phyloP scores from a whole-genome alignment of 192 early-diverging fungal genomes.

The Phycomyces blakesleeanus region DNA sequence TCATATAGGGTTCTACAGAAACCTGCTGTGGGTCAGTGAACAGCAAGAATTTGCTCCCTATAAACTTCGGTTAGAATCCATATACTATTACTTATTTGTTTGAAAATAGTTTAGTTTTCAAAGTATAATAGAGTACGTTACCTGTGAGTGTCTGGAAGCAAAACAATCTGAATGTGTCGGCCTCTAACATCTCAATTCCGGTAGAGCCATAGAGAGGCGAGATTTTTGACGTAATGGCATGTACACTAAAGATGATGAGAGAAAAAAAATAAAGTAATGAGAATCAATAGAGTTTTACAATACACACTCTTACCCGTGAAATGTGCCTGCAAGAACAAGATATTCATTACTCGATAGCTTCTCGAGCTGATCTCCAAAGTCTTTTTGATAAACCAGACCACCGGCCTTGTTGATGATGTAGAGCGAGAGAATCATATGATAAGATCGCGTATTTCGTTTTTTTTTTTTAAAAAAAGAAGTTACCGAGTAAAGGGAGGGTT shows the following conservation, averaged over 20 bases:
- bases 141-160: conserved; percentile 95
- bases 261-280: no score
- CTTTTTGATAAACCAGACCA: conserved; percentile 89
- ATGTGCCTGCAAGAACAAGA: conserved; percentile 94
- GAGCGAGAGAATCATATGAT: conserved; percentile 65
- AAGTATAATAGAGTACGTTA: conserved; percentile 28
- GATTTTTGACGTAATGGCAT: conserved; percentile 92
- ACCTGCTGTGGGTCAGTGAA: conserved; percentile 77
- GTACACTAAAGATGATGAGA: conserved; percentile 63
- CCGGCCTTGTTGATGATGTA: conserved; percentile 91
- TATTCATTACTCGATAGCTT: conserved; percentile 94
- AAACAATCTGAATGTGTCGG: conserved; percentile 84
- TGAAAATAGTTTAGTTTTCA: no score
- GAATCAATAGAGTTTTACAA: no score
- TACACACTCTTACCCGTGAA: conserved; percentile 74
- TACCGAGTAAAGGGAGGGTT: no score
- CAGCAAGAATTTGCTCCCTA: conserved; percentile 94
- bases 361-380: conserved; percentile 78
- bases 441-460: neutral
- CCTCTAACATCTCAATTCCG: conserved; percentile 91
- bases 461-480: neutral
- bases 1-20: conserved; percentile 61
- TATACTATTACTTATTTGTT: no score
- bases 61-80: neutral
- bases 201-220: conserved; percentile 77